Percentiles rank a stretch among this genome's conserved stretches.
Evolutionary conservation across 2,329 filamentous ascomycete species (phyloP).

Genomic region (Alternaria rosae): DNA sequence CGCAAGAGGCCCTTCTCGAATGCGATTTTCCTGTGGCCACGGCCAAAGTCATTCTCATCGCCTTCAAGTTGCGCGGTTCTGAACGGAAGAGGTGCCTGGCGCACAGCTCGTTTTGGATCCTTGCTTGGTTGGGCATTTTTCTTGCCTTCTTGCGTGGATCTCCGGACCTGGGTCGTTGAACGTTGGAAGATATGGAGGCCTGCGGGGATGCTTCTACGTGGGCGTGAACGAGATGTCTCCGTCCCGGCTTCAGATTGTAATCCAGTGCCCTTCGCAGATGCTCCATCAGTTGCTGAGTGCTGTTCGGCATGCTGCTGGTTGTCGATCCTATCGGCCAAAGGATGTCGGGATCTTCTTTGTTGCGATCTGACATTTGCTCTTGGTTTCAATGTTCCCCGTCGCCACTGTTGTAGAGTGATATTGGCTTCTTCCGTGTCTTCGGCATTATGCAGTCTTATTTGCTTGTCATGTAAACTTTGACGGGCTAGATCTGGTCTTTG

Average conservation of each 20-base stretch:
- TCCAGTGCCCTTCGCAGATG: constrained; percentile 1
- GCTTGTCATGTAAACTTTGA: constrained; percentile 60
- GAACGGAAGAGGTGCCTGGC: constrained; percentile 19
- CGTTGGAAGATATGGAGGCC: constrained; percentile 23
- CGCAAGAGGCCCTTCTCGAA: constrained; percentile 47
- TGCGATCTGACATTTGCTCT: constrained; percentile 11
- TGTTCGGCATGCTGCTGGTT: constrained; percentile 26
- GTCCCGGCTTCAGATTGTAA: neutral
- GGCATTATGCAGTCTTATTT: constrained; percentile 60
- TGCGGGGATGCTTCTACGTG: constrained; percentile 6
- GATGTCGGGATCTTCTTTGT: constrained; percentile 10
- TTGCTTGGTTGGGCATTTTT: neutral
- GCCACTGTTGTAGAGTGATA: constrained; percentile 60
- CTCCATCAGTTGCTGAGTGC: neutral
- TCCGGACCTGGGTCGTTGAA: neutral
- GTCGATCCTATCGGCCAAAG: constrained; percentile 26
- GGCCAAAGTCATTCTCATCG: constrained; percentile 49
- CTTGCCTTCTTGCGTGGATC: constrained; percentile 3
- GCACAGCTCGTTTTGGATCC: neutral
- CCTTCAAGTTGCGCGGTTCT: constrained; percentile 54
- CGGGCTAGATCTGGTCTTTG: constrained; percentile 58
- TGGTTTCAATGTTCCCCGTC: constrained; percentile 50
- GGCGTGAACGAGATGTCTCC: neutral
- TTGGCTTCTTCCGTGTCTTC: constrained; percentile 64
- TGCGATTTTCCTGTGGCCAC: constrained; percentile 44